Conservation (phyloP, 2,329 filamentous ascomycete species). For the Microsporum canis region DNA sequence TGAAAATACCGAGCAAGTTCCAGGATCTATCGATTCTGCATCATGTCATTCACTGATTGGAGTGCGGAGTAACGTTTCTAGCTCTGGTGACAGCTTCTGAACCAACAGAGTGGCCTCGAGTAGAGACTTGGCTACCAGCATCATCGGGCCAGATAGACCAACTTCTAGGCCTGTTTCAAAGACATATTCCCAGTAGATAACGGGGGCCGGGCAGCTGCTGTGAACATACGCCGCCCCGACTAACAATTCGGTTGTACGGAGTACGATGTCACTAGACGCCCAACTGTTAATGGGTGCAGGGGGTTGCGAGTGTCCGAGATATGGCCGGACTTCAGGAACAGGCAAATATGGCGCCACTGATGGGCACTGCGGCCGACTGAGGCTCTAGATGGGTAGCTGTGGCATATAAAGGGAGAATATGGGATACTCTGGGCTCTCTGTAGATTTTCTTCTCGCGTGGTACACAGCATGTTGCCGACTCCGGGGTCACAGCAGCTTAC, state of each 20-base stretch:
- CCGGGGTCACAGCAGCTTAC: background rate
- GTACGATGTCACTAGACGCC: background rate
- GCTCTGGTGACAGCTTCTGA: too few relatives aligned
- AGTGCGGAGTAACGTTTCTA: too few relatives aligned
- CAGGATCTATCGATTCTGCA: too few relatives aligned
- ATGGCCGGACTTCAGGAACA: background rate
- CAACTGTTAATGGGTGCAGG: background rate
- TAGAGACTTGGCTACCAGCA: background rate
- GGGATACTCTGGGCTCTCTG: background rate
- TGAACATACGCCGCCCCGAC: too few relatives aligned
- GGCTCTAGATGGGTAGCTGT: background rate
- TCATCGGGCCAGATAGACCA: too few relatives aligned
- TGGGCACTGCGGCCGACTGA: background rate
- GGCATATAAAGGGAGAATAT: background rate
- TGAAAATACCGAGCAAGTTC: too few relatives aligned
- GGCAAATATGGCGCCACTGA: background rate
- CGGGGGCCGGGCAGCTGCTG: too few relatives aligned
- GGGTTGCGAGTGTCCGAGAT: background rate
- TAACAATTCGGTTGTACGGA: background rate
- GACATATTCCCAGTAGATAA: background rate
- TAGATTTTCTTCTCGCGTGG: background rate
- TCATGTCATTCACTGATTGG: too few relatives aligned
- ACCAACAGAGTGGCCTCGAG: too few relatives aligned
- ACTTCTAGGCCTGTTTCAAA: background rate
- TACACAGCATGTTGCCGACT: background rate